Base-by-base conservation (phyloP, 1,284 basidiomycete genomes). In the Trichosporon faecale region DNA sequence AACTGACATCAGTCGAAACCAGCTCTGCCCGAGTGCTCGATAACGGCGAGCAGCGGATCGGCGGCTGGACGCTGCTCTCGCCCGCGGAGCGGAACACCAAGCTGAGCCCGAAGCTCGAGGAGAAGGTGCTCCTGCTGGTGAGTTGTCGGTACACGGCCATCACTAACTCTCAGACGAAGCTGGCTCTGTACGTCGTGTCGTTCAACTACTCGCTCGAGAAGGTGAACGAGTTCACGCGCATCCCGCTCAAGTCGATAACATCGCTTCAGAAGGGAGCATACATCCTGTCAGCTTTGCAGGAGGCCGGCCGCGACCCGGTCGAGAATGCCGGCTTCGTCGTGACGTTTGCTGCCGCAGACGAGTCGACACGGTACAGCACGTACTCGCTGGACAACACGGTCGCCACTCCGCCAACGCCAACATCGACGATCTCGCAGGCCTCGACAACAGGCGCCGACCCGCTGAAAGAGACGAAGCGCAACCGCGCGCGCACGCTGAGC, bases 131-230 rank as follows among this genome's bases (percentile, higher is more conserved):
- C 8, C 84, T 99, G 0, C 80, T 99, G 82, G 94, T 94, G 72
- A 72, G 91, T 75, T 27, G n/a, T n/a, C n/a, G n/a, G 52, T 31
- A n/a, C 46, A 65, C 44, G 57, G 25, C 35, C 14, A 3, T 9
- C 7, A 23, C 70, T 71, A 31, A 75, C 74, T 27, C 8, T 8
- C 76, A 90, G 90, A 91, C 88, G 52, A 85, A 80, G 35, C 85
- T 84, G 64, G 90, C 90, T 3, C 79, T 92, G 16, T 92, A 91
- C 79, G 86, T 91, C 65, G 86, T 90, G 72, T 89, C 89, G 76
- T 95, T 94, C 80, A 94, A 96, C 83, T 95, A 94, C 87, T 88
- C 88, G 77, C 88, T 96, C 68, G 93, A 94, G 81, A 95, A 95
- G 80, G 92, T 95, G 67, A 91, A 93, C 79, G 86, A 90, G 76